Base-by-base conservation (phyloP, 2,329 filamentous ascomycete species). In the Ceratocystis alfenasii region DNA sequence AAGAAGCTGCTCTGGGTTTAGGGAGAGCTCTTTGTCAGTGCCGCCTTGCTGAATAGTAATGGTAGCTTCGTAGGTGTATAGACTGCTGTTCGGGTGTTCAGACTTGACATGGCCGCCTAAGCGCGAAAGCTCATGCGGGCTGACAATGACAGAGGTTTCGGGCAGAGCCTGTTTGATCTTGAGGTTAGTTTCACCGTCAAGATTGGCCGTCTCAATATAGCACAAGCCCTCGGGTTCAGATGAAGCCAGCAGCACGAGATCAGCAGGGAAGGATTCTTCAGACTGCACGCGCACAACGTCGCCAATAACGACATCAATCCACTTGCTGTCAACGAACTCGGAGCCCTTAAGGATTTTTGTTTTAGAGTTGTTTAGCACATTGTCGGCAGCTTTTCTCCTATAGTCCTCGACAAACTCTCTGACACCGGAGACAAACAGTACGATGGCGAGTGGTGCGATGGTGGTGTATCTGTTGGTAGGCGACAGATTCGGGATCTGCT, bases 111-210 rank as follows among this genome's bases (percentile, higher is more conserved):
- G 87, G 36, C 94, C 94, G 60, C 89, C 89, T 2, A 99, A 78
- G 68, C 93, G 83, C 73, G 90, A 90, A 69, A 99, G 79, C 71
- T 97, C 93, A 69, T 83, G 86, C 20, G 91, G 85, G 73, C 90
- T 96, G 67, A 99, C 91, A 73, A 96, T 81, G 68, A 88, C 81
- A 15, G 88, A 86, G 0, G 94, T 99, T 78, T 99, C 94, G 0
- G 94, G 93, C 65, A 96, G 86, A 1, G 87, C 93, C 78, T 99
- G 94, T 78, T 99, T 99, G 78, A 99, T 96, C 78, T 99, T 99
- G 71, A 99, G 78, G 74, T 99, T 99, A 22, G 94, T 99, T 77
- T 99, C 94, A 71, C 94, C 94, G 72, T 99, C 94, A 67, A 99
- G 80, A 74, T 99, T 99, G 28, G 94, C 93, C 1, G 94, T 99